These are phyloP conservation scores for Capsella rubella DNA, from an alignment of 441 rosid genomes.

Conservation along the genomic window DNA sequence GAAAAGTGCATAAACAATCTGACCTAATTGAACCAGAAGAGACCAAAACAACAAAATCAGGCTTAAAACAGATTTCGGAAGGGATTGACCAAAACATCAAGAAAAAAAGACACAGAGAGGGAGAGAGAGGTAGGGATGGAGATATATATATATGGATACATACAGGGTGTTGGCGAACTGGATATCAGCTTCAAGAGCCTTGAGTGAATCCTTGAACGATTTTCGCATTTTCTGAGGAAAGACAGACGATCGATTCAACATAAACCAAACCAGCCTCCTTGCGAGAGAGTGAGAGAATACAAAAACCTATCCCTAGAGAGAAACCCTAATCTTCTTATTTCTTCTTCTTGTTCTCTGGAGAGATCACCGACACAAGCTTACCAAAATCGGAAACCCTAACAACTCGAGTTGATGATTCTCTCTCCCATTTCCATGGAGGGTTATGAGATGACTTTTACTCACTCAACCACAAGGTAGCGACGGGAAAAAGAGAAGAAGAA, in stretches of 20 bases:
- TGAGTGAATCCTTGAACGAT: conserved; percentile 93
- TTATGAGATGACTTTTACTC: conserved; percentile 20
- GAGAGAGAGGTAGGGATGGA: background rate
- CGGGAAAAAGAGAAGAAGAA: background rate
- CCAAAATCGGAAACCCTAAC: conserved; percentile 18
- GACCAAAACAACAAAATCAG: background rate
- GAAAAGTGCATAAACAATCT: background rate
- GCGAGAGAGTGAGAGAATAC: background rate
- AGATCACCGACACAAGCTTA: conserved; percentile 37
- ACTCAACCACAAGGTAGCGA: conserved; percentile 36
- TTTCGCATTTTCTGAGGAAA: conserved; percentile 65
- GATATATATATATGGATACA: conserved; percentile 32
- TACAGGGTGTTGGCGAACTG: conserved; percentile 97
- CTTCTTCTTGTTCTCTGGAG: background rate
- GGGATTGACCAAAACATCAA: background rate
- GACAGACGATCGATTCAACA: conserved; percentile 26
- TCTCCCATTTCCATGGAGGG: conserved; percentile 34
- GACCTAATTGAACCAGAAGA: background rate
- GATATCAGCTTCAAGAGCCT: conserved; percentile 98
- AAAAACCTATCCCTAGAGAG: background rate
- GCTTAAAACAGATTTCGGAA: background rate
- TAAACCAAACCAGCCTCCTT: conserved; percentile 41
- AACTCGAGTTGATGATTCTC: conserved; percentile 3
- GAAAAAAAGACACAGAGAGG: conserved; percentile 4
- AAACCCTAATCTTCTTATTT: conserved; percentile 36